Evolutionary conservation across 805 yeast genomes (phyloP), one percentile per base, ranked within the genome.

Genomic region (Spencermartinsiella europaea): DNA sequence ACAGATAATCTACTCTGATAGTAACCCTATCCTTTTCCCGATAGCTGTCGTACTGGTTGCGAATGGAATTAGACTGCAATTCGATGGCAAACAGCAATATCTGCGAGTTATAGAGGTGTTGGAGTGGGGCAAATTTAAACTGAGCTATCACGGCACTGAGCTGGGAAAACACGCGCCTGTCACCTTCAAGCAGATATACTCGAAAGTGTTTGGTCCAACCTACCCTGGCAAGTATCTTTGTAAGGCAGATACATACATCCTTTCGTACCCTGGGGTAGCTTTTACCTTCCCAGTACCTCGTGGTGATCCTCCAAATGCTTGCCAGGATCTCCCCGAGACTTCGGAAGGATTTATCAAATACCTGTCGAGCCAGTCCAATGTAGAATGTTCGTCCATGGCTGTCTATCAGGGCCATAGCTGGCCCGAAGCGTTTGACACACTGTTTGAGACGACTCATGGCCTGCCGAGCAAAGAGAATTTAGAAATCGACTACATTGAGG

Each of bases 201-300:
- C 75, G 56, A 74, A 71, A 59, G 65, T 72, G 3, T 77, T 80
- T 59, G 85, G 85, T 0, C 85, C 85, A 1, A 78, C 85, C 0
- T 77, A 75, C 50, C 81, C 83, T 1, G 84, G 84, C 0, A 54
- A 50, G 19, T 56, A 69, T 19, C 7, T 5, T 7, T 16, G 15
- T 19, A 10, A 21, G n/a, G 36, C 21, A 15, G 37, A 19, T 12
- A 51, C 58, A 20, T 80, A 79, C 53, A 60, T 70, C 10, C 64
- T 80, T 34, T 73, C 78, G 16, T 80, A 80, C 52, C 77, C 80
- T 1, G 85, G 85, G 0, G 67, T 80, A 2, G 67, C 77, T 1
- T 80, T 80, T 61, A 57, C 16, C 35, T 62, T n/a, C 50, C n/a
- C 15, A n/a, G 22, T 37, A 5, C 5, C n/a, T 7, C 5, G 7